A percentile compares a stretch with the other conserved stretches of the same genome.
These are phyloP conservation scores for Ramalina intermedia DNA, from an alignment of 495 filamentous ascomycete species.

Conservation along the genomic window DNA sequence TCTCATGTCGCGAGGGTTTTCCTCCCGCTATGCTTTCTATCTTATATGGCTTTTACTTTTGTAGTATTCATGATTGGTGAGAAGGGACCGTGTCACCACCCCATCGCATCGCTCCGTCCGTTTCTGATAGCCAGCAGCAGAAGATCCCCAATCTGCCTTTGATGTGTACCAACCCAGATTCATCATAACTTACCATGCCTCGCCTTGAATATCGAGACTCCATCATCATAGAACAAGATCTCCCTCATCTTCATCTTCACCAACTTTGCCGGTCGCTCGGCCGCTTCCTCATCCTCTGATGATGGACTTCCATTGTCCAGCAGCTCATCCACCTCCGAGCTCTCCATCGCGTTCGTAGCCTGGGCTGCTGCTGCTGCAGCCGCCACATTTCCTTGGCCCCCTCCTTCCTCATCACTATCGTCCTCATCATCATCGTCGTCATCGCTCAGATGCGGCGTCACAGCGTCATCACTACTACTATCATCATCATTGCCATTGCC, in stretches of 20 bases:
- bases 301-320: slow-evolving; percentile 27
- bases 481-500: slow-evolving; percentile 15
- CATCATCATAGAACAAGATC: slow-evolving; percentile 83
- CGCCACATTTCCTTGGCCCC: not conserved
- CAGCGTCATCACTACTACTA: slow-evolving; percentile 9
- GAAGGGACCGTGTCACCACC: not conserved
- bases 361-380: not conserved
- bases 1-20: no score
- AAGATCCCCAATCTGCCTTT: no score
- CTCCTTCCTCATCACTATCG: slow-evolving; percentile 28
- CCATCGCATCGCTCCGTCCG: not conserved
- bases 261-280: slow-evolving; percentile 31
- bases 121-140: no score
- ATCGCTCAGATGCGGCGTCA: not conserved
- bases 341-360: slow-evolving; percentile 15
- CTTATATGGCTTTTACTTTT: no score
- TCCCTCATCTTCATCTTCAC: slow-evolving; percentile 56
- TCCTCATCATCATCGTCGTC: slow-evolving; percentile 24
- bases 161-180: not conserved
- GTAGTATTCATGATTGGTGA: not conserved
- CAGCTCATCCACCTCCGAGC: slow-evolving; percentile 28
- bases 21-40: no score
- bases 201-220: slow-evolving; percentile 70
- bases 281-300: slow-evolving; percentile 35
- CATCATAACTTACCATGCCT: slow-evolving; percentile 53